Evolutionary conservation across 495 filamentous ascomycete species (phyloP).

Genomic region (Aspergillus homomorphus): DNA sequence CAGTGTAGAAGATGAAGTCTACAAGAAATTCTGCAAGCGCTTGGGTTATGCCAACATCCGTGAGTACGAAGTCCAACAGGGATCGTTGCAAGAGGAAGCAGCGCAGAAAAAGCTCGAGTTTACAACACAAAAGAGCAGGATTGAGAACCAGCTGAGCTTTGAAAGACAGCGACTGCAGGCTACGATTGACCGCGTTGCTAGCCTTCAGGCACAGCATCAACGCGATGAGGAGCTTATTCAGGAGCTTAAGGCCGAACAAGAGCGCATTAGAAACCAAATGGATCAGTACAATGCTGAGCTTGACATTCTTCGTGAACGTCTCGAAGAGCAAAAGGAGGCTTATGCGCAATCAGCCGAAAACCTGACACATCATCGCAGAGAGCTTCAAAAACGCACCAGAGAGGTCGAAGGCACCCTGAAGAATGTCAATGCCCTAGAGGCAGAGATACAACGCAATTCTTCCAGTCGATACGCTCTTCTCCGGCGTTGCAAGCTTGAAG

Average conservation of each 20-base stretch:
- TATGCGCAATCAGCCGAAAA: conserved; percentile 68
- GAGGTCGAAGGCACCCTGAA: conserved; percentile 77
- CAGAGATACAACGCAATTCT: conserved; percentile 76
- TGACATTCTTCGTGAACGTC: conserved; percentile 66
- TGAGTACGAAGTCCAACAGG: conserved; percentile 89
- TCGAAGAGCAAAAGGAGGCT: conserved; percentile 63
- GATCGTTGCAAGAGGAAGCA: conserved; percentile 82
- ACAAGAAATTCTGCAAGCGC: conserved; percentile 79
- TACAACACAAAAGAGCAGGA: conserved; percentile 72
- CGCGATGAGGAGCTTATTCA: conserved; percentile 63
- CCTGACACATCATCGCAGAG: conserved; percentile 74
- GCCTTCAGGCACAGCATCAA: conserved; percentile 61
- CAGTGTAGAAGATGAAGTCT: conserved; percentile 84
- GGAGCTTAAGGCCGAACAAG: conserved; percentile 69
- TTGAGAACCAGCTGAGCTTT: conserved; percentile 77
- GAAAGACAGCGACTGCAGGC: conserved; percentile 66
- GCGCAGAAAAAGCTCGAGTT: conserved; percentile 84
- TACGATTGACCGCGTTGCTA: conserved; percentile 65
- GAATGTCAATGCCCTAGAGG: conserved; percentile 72
- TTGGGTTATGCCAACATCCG: conserved; percentile 87
- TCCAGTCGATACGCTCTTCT: conserved; percentile 79
- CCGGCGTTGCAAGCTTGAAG: conserved; percentile 87
- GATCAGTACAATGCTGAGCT: conserved; percentile 72
- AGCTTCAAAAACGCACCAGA: conserved; percentile 79
- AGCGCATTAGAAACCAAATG: conserved; percentile 66